These are phyloP conservation scores for Schwanniomyces occidentalis DNA, from an alignment of 805 yeast genomes.

Conservation along the genomic window DNA sequence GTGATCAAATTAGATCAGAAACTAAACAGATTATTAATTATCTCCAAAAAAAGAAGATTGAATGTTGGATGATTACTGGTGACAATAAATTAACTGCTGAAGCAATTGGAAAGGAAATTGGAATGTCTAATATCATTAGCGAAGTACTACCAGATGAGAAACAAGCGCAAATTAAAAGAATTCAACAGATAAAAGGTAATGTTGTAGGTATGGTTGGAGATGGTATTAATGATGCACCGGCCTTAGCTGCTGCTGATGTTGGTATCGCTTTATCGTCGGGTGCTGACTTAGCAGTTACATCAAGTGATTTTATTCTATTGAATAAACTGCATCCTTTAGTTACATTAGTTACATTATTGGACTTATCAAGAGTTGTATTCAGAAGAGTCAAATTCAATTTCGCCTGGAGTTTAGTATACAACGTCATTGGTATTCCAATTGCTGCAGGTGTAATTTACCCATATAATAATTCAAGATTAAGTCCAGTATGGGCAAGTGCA, in stretches of 20 bases:
- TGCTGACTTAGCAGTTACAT: constrained; percentile 71
- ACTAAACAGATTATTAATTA: constrained; percentile 48
- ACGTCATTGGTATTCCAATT: constrained; percentile 57
- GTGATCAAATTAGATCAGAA: constrained; percentile 63
- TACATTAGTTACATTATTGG: constrained; percentile 55
- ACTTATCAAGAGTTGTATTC: constrained; percentile 51
- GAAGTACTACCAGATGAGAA: constrained; percentile 76
- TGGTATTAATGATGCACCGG: constrained; percentile 94
- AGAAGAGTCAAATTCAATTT: constrained; percentile 57
- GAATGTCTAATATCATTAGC: constrained; percentile 60
- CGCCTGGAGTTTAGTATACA: constrained; percentile 60
- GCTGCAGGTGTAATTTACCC: constrained; percentile 71
- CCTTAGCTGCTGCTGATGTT: constrained; percentile 70
- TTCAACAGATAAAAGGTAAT: constrained; percentile 40
- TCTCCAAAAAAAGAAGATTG: constrained; percentile 44
- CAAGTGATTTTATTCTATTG: constrained; percentile 71
- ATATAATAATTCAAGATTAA: constrained; percentile 49
- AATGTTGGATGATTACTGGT: constrained; percentile 77
- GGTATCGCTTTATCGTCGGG: constrained; percentile 79
- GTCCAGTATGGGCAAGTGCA: constrained; percentile 68
- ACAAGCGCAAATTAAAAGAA: constrained; percentile 55
- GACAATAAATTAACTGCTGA: constrained; percentile 68
- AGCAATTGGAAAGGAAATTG: constrained; percentile 64
- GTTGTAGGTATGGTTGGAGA: constrained; percentile 92
- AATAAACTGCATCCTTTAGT: constrained; percentile 51